Percentiles rank a stretch among this genome's conserved stretches.
phyloP scores from a whole-genome alignment of 768 basidiomycete genomes.

The Hericium alpestre region DNA sequence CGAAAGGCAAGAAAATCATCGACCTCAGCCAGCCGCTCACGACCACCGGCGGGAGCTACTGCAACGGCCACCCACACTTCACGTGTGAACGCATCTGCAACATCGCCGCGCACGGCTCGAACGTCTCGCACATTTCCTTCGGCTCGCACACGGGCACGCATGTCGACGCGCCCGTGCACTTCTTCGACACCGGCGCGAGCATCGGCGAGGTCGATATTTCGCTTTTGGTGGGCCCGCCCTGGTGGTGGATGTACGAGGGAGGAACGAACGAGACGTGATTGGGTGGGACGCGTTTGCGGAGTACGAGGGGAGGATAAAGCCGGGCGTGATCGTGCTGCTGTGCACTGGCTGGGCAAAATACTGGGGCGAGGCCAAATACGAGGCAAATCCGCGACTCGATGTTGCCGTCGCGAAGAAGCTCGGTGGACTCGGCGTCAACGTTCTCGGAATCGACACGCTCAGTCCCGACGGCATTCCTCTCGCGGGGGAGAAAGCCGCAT shows the following conservation, averaged over 20 bases:
- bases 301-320: constrained; percentile 26
- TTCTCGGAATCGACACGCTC: constrained; percentile 54
- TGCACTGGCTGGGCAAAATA: constrained; percentile 59
- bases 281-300: constrained; percentile 39
- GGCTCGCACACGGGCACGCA: constrained; percentile 73
- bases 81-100: constrained; percentile 26
- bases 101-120: constrained; percentile 36
- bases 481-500: constrained; percentile 24
- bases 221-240: constrained; percentile 42
- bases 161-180: constrained; percentile 71
- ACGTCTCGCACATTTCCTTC: constrained; percentile 41
- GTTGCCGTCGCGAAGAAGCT: constrained; percentile 41
- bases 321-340: constrained; percentile 41
- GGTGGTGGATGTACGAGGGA: constrained; percentile 43
- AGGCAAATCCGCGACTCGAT: constrained; percentile 55
- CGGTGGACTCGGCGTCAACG: constrained; percentile 37
- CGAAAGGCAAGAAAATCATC: constrained; percentile 21
- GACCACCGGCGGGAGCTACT: constrained; percentile 31
- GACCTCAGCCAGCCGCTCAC: constrained; percentile 48
- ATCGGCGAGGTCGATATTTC: constrained; percentile 49
- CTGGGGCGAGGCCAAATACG: constrained; percentile 42
- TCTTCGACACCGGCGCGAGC: constrained; percentile 43
- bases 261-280: constrained; percentile 35
- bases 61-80: constrained; percentile 48
- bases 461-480: constrained; percentile 47